A percentile compares a stretch with the other conserved stretches of the same genome.
phyloP scores from a whole-genome alignment of 2,329 filamentous ascomycete species.

The Stachybotrys chartarum region DNA sequence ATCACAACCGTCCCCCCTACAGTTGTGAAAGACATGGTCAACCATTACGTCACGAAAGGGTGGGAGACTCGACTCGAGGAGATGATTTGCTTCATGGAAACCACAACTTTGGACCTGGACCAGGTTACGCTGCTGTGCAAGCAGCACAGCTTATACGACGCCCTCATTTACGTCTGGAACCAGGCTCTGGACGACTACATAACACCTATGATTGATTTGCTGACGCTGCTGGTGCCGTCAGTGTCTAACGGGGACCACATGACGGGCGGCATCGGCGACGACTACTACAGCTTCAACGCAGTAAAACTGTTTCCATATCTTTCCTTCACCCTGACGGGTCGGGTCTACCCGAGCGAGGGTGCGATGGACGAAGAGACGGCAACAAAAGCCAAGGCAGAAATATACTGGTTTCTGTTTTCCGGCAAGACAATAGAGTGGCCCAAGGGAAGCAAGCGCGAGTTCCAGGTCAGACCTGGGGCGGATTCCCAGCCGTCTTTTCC shows the following conservation, averaged over 20 bases:
- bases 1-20: constrained; percentile 72
- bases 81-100: constrained; percentile 89
- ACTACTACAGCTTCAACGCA: constrained; percentile 61
- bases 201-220: constrained; percentile 78
- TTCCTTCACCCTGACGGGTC: constrained; percentile 82
- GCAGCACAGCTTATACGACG: constrained; percentile 87
- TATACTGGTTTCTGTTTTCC: constrained; percentile 93
- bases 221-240: constrained; percentile 58
- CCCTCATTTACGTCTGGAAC: constrained; percentile 95
- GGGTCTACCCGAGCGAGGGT: constrained; percentile 84
- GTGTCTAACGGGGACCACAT: constrained; percentile 48
- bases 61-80: constrained; percentile 79
- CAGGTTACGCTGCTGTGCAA: constrained; percentile 88
- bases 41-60: constrained; percentile 69
- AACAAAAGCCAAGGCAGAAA: constrained; percentile 70
- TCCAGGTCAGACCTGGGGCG: constrained; percentile 51
- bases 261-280: constrained; percentile 49
- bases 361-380: constrained; percentile 66
- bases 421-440: constrained; percentile 74
- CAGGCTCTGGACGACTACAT: constrained; percentile 83
- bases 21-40: constrained; percentile 79
- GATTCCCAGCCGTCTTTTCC: constrained; percentile 70
- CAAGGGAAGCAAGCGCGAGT: constrained; percentile 50
- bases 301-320: constrained; percentile 93
- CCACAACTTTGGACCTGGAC: constrained; percentile 85